Conservation (phyloP, 2,329 filamentous ascomycete genomes). For the Diaporthe amygdali region DNA sequence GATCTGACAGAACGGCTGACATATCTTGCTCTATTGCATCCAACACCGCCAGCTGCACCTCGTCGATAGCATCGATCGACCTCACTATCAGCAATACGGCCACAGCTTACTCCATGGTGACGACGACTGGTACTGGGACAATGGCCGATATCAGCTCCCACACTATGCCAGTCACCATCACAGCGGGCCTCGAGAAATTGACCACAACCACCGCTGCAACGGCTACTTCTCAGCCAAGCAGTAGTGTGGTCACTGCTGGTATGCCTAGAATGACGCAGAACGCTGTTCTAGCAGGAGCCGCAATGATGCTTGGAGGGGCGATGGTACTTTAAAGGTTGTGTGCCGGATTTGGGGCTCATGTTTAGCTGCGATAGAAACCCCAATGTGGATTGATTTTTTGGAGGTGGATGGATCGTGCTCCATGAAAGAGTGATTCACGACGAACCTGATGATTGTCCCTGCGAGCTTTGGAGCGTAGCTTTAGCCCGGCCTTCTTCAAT, state of each 20-base stretch:
- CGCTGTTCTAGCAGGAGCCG: conserved; percentile 41
- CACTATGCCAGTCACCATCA: conserved; percentile 41
- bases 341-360: neutral
- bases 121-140: conserved; percentile 9
- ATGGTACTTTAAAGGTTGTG: conserved; percentile 37
- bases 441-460: neutral
- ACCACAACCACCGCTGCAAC: conserved; percentile 18
- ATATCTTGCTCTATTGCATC: conserved; percentile 25
- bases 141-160: conserved; percentile 29
- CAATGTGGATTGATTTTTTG: neutral
- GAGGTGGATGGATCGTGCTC: neutral
- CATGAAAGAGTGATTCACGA: neutral
- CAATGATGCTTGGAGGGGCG: conserved; percentile 38
- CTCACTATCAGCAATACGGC: conserved; percentile 12
- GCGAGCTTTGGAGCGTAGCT: conserved; percentile 26
- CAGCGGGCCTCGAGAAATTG: conserved; percentile 44
- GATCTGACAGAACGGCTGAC: conserved; percentile 20
- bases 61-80: conserved; percentile 1
- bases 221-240: neutral
- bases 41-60: conserved; percentile 21
- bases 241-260: conserved; percentile 35
- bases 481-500: conserved; percentile 61
- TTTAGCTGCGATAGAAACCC: neutral
- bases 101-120: conserved; percentile 3
- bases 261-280: conserved; percentile 39